Base-by-base conservation (phyloP, 2,329 filamentous ascomycete species). In the Fusarium cicatricum region DNA sequence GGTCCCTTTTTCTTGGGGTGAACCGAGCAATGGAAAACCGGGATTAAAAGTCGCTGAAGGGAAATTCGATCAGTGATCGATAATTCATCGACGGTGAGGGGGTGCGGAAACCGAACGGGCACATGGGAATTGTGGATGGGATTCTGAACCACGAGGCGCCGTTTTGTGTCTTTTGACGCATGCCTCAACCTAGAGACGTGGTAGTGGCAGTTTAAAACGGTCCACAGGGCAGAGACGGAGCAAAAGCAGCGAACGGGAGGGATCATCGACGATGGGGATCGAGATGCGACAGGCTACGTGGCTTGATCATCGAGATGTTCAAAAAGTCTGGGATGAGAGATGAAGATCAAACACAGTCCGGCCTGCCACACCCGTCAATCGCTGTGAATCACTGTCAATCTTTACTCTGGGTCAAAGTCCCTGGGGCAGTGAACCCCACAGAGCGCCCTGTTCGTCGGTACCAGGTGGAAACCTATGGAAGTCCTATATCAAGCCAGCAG, bases 191-290 rank as follows among this genome's bases (percentile, higher is more conserved):
- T 26, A 52, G 28, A 42, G 45, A 28, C 17, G 26, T 38, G 31
- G 34, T 37, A 23, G 14, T 33, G 5, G 39, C 65, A 59, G 65
- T 67, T 64, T 63, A 56, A 68, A 68, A 68, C 65, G 65, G 65
- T 53, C 28, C 11, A 15, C 15, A 9, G 10, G 28, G 16, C 45
- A 33, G 43, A 42, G 15, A 59, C 45, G 59, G 38, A 29, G 26
- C 23, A 47, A 14, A 38, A 21, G 14, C n/a, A 40, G 37, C 36
- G 36, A 7, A 36, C 23, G 14, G 32, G 21, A 39, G 38, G 15
- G 33, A 48, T 45, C 47, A 44, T 43, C 39, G 15, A 51, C 33
- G 38, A 51, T 53, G 36, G 32, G 33, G 47, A 62, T 66, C 53
- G 61, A 49, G 52, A 55, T 54, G n/a, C n/a, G n/a, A n/a, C n/a